Conservation (phyloP, 371 early-diverging fungal species). For the Actinomortierella wolfii region DNA sequence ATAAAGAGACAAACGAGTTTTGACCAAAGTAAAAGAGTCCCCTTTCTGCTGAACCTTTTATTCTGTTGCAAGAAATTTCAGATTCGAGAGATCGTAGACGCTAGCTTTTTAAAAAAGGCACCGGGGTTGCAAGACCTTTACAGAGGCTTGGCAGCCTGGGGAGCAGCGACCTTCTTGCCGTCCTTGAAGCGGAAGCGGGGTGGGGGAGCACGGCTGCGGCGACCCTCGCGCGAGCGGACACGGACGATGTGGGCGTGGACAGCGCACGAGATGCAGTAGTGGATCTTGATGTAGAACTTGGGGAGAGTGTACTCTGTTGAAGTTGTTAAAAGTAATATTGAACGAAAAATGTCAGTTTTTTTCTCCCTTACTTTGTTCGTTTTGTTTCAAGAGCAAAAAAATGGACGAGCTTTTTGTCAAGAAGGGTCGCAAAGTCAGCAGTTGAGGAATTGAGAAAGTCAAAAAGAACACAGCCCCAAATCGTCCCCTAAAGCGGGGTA, state of each 20-base stretch:
- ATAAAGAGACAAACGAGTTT: too few species aligned
- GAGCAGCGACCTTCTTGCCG: conserved; percentile 61
- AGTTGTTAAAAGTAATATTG: neutral
- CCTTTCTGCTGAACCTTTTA: conserved; percentile 27
- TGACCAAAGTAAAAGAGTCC: too few species aligned
- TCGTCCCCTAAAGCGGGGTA: too few species aligned
- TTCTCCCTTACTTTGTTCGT: conserved; percentile 1
- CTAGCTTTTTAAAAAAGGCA: neutral
- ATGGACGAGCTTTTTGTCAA: neutral
- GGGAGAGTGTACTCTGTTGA: conserved; percentile 89
- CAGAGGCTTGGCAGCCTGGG: conserved; percentile 47
- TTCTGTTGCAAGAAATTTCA: conserved; percentile 1
- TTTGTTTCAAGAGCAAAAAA: neutral
- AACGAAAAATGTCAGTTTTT: neutral
- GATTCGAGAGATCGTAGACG: too few species aligned
- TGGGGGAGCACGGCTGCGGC: conserved; percentile 95
- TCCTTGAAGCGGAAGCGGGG: conserved; percentile 85
- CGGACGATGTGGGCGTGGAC: conserved; percentile 98
- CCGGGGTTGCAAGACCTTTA: conserved; percentile 15
- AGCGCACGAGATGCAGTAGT: conserved; percentile 99
- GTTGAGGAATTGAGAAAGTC: too few species aligned
- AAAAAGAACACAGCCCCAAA: too few species aligned
- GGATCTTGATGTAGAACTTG: conserved; percentile 97
- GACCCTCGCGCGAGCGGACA: conserved; percentile 90
- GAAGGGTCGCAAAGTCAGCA: conserved; percentile 4